Conservation (phyloP, 768 basidiomycete species). For the Termitomyces bulborhizus region DNA sequence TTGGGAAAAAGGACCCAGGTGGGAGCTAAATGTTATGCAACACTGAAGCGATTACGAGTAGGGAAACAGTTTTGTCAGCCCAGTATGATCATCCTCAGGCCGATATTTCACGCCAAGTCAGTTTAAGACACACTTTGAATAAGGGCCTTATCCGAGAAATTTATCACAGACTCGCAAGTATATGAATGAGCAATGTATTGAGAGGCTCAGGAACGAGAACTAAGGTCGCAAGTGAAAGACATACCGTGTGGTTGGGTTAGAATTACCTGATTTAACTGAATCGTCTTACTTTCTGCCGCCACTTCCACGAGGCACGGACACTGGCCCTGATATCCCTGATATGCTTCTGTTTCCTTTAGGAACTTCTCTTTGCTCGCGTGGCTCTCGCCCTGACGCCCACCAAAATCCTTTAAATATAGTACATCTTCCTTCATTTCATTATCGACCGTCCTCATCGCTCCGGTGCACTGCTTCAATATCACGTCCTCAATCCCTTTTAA, state of each 20-base stretch:
- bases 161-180: too few species aligned
- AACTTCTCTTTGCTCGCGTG: slow-evolving; percentile 14
- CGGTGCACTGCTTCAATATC: not conserved
- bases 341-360: slow-evolving; percentile 12
- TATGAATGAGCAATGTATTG: not conserved
- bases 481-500: not conserved
- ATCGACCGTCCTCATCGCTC: slow-evolving; percentile 4
- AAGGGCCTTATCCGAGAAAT: not conserved
- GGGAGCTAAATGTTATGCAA: not conserved
- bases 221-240: not conserved
- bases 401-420: slow-evolving; percentile 15
- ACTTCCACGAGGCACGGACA: slow-evolving; percentile 10
- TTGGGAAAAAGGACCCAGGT: slow-evolving; percentile 2
- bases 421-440: slow-evolving; percentile 4
- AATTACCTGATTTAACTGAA: slow-evolving; percentile 6
- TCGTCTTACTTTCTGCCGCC: not conserved
- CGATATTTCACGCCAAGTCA: not conserved
- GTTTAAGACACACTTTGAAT: not conserved
- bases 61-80: not conserved
- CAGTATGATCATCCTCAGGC: not conserved
- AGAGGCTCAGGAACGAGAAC: not conserved
- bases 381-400: slow-evolving; percentile 10
- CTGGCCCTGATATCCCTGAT: not conserved
- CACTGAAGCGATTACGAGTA: not conserved
- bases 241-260: slow-evolving; percentile 2